Evolutionary conservation across 768 basidiomycete species (phyloP), one percentile per base, ranked within the genome.

Genomic region (Stropharia rugosoannulata): DNA sequence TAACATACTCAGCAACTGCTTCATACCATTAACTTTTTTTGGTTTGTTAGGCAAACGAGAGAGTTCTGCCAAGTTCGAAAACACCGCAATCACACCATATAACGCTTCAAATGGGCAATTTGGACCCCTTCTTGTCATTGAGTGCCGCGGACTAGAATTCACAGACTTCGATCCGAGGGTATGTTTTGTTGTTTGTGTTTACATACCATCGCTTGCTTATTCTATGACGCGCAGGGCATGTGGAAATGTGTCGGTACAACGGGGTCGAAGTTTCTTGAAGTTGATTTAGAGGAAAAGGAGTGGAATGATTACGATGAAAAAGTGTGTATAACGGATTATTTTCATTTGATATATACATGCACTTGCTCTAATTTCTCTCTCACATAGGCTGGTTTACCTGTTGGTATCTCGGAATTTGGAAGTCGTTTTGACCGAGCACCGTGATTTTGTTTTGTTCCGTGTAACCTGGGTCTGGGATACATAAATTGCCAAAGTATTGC

Each of bases 281-380:
- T 91, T n/a, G 84, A 87, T 32, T 73, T 92, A 40, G 68, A 68
- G 1, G 84, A 87, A 25, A 81, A 77, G 3, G 84, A 86, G 67
- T 96, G 94, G 94, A 82, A 77, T 11, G 93, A 95, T 63, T 96
- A 96, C 61, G 93, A 96, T 61, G 93, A 96, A 69, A 93, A 94
- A 81, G 93, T 87, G 58, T 42, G 71, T 43, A 35, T 19, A 7
- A 47, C 58, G 38, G 12, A 15, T 36, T 15, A 1, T 15, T 15
- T 29, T 15, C 3, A 55, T 22, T 3, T 62, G 37, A 48, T 44
- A 51, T 54, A 51, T 32, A 36, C 57, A 25, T 49, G 59, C 56
- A 25, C 44, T 37, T 13, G 29, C 4, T 22, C 43, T 48, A 37
- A 38, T 44, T 49, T 49, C 50, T 38, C 44, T 6, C 25, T 29